Base-by-base conservation (phyloP, 1,284 basidiomycete species). In the Paramarasmius palmivorus region DNA sequence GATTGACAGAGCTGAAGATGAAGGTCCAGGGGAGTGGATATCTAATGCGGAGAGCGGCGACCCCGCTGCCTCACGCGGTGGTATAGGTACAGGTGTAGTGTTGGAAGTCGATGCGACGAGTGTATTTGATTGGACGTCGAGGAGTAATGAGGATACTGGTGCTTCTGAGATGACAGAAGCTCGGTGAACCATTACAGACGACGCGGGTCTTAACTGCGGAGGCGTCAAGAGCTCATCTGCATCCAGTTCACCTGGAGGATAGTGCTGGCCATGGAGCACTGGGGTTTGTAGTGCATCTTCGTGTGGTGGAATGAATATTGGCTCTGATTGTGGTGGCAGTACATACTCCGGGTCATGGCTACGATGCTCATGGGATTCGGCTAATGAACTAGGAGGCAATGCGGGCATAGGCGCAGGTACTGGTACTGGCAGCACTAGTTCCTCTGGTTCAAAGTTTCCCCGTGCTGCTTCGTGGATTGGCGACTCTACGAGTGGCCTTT, bases 71-170 rank as follows among this genome's bases (percentile, higher is more conserved):
- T 15, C 49, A 48, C 40, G 37, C 40, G 55, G 39, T 44, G 50
- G 44, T 40, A 61, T 22, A 37, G 67, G 67, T 14, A 66, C 64
- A 9, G 58, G 58, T 1, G 44, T 46, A 32, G 29, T 26, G 15
- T 46, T 46, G 44, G 44, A 46, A 32, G 44, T 46, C 2, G 44
- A 46, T 29, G 44, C 25, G 12, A 32, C 26, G 44, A 19, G 25
- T 12, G 44, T 46, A 15, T 23, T 29, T 32, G 44, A 10, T 17
- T 17, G 44, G 12, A 19, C 9, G 10, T 46, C 25, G 19, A 46
- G 44, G 4, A 46, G 44, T 32, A 46, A 19, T 4, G 44, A 46
- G 14, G 25, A 26, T 26, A 38, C 12, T 29, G 38, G 49, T 7
- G n/a, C 25, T 23, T 39, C 48, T 15, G 36, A 23, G 3, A 29